These are phyloP conservation scores for Quaeritorhiza haematococci DNA, from an alignment of 371 early-diverging fungal species.

Conservation along the genomic window DNA sequence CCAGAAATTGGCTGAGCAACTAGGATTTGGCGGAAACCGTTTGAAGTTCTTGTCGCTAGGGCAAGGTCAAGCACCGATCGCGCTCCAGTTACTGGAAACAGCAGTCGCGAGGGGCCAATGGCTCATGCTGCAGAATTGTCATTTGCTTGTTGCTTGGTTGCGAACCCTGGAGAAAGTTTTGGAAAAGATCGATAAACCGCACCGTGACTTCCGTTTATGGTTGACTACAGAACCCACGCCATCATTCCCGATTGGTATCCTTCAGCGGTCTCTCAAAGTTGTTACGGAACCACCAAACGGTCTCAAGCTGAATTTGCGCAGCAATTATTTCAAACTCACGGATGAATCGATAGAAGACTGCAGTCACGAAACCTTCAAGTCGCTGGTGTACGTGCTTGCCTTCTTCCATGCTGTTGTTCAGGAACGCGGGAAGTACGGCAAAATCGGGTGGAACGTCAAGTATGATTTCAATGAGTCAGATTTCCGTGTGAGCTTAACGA, in stretches of 20 bases:
- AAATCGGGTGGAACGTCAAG: slow-evolving; percentile 59
- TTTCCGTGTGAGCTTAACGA: slow-evolving; percentile 46
- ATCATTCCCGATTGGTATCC: slow-evolving; percentile 53
- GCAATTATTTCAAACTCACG: slow-evolving; percentile 46
- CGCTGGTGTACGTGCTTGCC: slow-evolving; percentile 50
- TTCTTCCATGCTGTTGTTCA: slow-evolving; percentile 64
- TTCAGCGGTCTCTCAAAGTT: slow-evolving; percentile 57
- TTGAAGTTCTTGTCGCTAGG: slow-evolving; percentile 58
- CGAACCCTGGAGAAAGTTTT: slow-evolving; percentile 51
- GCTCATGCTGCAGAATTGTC: slow-evolving; percentile 62
- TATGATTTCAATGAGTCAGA: slow-evolving; percentile 63
- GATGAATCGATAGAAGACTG: slow-evolving; percentile 45
- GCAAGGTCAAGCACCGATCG: slow-evolving; percentile 60
- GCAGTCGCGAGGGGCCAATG: slow-evolving; percentile 57
- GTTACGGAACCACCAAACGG: slow-evolving; percentile 64
- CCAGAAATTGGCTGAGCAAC: slow-evolving; percentile 50
- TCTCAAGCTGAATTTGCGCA: slow-evolving; percentile 51
- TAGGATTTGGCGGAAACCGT: slow-evolving; percentile 51
- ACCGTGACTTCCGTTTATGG: slow-evolving; percentile 56
- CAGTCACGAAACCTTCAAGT: slow-evolving; percentile 41
- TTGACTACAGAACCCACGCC: slow-evolving; percentile 56
- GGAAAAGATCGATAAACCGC: slow-evolving; percentile 57
- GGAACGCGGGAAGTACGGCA: slow-evolving; percentile 57
- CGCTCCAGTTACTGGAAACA: slow-evolving; percentile 54
- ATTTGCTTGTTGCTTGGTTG: slow-evolving; percentile 51